Evolutionary conservation across 371 early-diverging fungal species (phyloP), one percentile per base, ranked within the genome.

Genomic region (Mucor mucedo): DNA sequence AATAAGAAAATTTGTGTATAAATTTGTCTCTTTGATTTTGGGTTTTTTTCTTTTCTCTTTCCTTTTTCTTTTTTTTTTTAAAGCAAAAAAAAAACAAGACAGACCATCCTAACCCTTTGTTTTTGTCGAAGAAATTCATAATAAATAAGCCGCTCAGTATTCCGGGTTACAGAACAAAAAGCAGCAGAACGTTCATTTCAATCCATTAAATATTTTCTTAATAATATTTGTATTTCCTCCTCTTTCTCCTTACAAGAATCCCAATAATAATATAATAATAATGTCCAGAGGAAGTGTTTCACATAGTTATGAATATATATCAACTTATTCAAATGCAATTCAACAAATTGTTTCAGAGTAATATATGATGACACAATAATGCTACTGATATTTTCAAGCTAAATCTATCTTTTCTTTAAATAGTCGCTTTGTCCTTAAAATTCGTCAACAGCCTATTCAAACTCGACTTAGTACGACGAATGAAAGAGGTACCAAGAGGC

Each of bases 381-480:
- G 21, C 21, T 21, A 21, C 21, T 21, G 21, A 21, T 21, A 21
- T 21, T 21, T 0, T 21, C 21, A 21, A 21, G n/a, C 16, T 32
- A 32, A 35, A 35, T 30, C 38, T n/a, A 10, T 35, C 14, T 11
- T 49, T n/a, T 6, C 30, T n/a, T 47, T 47, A 4, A 21, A 38
- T 65, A 60, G 52, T 35, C 63, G 55, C 11, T 50, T 60, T 27
- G 29, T 59, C 6, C 55, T 79, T 9, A 72, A 72, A 39, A 68
- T 80, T 11, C 67, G 72, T 11, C 78, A 80, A 56, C 72, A 76
- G 13, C 81, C 81, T 14, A 62, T 63, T 32, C 76, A 78, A 35
- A 74, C 78, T 9, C 65, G 76, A 14, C 57, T 69, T 29, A 75
- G 77, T 60, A 78, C 73, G 39, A 52, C 57, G 5, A 72, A 71